Evolutionary conservation across 2,329 filamentous ascomycete species (phyloP).

Genomic region (Hypoxylon sp.): DNA sequence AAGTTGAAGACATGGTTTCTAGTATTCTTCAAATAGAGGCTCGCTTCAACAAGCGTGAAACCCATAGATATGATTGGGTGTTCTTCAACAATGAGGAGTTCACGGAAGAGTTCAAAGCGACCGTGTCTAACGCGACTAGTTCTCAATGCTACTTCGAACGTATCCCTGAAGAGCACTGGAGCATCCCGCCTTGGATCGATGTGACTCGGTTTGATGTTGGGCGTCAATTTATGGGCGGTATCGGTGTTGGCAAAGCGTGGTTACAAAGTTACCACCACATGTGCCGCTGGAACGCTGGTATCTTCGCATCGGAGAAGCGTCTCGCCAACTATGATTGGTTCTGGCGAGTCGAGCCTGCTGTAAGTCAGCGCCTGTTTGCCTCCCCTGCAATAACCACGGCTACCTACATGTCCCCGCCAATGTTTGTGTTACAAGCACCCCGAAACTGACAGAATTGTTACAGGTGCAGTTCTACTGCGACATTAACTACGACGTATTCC

Average conservation of each 20-base stretch:
- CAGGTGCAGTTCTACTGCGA: slow-evolving; percentile 69
- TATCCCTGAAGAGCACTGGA: slow-evolving; percentile 84
- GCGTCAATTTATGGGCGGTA: slow-evolving; percentile 72
- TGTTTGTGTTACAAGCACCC: neutral
- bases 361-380: slow-evolving; percentile 57
- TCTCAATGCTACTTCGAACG: slow-evolving; percentile 80
- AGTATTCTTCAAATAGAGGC: slow-evolving; percentile 81
- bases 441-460: slow-evolving; percentile 38
- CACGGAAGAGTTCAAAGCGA: slow-evolving; percentile 80
- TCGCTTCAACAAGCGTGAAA: slow-evolving; percentile 82
- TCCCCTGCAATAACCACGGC: neutral
- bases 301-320: slow-evolving; percentile 84
- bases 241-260: slow-evolving; percentile 76
- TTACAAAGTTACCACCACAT: slow-evolving; percentile 80
- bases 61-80: slow-evolving; percentile 85
- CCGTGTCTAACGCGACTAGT: slow-evolving; percentile 77
- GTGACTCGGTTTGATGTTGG: slow-evolving; percentile 75
- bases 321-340: slow-evolving; percentile 74
- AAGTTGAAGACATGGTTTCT: slow-evolving; percentile 75
- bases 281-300: slow-evolving; percentile 86
- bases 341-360: slow-evolving; percentile 73
- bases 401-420: neutral
- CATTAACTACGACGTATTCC: slow-evolving; percentile 88
- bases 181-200: slow-evolving; percentile 80
- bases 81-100: slow-evolving; percentile 90